Evolutionary conservation across 1,284 basidiomycete species (phyloP), one percentile per base, ranked within the genome.

Genomic region (Hemileia vastatrix): DNA sequence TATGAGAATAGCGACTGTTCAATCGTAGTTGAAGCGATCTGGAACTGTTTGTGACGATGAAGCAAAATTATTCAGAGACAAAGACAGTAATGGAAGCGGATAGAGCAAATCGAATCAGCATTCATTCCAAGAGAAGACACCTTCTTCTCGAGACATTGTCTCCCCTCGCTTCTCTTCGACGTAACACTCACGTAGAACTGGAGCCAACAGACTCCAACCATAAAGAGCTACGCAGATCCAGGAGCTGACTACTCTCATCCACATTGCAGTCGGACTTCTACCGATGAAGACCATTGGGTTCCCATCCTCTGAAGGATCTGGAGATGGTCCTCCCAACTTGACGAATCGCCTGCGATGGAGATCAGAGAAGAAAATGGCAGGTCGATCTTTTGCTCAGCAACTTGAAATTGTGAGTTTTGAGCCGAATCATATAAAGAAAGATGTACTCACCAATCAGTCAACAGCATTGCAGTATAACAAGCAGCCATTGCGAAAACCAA

Each of bases 401-500:
- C 68, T 8, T 74, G 73, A 6, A 71, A 71, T 6, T 74, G 75
- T 1, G 71, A 75, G 43, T 77, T 74, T 65, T 76, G 72, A 0
- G 72, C 71, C 71, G 70, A 48, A 40, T 27, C 15, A 54, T 23
- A 53, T 36, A 27, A 44, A 44, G 47, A 55, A 63, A 64, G 56
- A 48, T 33, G 4, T 31, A 80, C 86, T 66, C 77, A 90, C 94
- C 94, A 97, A 77, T 98, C 94, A 1, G 94, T 98, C 65, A 98
- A 78, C n/a, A 98, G 81, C 83, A 95, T 95, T 0, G 89, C 91
- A 44, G 95, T 91, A 77, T 98, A 98, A 91, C 97, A 97, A n/a
- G 90, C 82, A n/a, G 86, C 95, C 68, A 97, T 87, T 52, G 87
- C 86, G 76, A 97, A 98, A 73, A 98, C 95, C 76, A 95, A 79